Percentiles rank a stretch among this genome's conserved stretches.
These are phyloP conservation scores for Nicotiana rustica DNA, from an alignment of 305 asterid genomes.

Conservation along the genomic window DNA sequence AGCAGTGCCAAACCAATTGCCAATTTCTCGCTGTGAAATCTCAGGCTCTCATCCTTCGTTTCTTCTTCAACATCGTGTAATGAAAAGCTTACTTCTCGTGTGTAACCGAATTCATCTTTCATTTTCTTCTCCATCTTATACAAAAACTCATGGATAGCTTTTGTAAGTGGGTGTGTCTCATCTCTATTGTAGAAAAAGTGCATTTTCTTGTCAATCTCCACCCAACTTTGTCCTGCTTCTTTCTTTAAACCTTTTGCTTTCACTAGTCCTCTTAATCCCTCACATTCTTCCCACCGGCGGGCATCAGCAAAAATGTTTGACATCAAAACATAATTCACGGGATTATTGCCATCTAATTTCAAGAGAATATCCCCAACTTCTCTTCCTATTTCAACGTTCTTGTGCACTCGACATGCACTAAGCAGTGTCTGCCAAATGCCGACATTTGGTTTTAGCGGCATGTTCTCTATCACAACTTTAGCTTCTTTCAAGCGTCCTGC, in stretches of 20 bases:
- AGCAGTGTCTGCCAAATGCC: constrained; percentile 73
- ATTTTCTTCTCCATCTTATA: constrained; percentile 52
- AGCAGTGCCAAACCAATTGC: constrained; percentile 59
- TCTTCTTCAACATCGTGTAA: constrained; percentile 64
- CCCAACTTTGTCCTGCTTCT: constrained; percentile 70
- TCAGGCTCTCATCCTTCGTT: constrained; percentile 53
- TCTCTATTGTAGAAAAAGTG: constrained; percentile 59
- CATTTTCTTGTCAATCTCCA: constrained; percentile 55
- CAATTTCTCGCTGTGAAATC: constrained; percentile 61
- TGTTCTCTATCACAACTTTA: constrained; percentile 54
- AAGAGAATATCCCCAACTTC: constrained; percentile 57
- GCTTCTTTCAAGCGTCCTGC: constrained; percentile 67
- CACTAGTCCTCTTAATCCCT: constrained; percentile 50
- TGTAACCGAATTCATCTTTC: constrained; percentile 53
- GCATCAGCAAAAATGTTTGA: constrained; percentile 65
- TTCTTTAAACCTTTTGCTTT: constrained; percentile 63
- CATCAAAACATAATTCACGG: constrained; percentile 59
- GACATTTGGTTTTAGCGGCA: constrained; percentile 59
- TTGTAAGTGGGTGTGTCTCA: constrained; percentile 48
- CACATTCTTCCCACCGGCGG: constrained; percentile 61
- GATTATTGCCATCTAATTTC: constrained; percentile 56
- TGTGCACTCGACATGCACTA: constrained; percentile 62
- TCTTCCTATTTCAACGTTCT: constrained; percentile 56
- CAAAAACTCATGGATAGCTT: constrained; percentile 47
- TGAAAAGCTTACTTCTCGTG: constrained; percentile 48